A percentile compares a stretch with the other conserved stretches of the same genome.
Evolutionary conservation across 345 rosid species (phyloP).

Genomic region (Arabidopsis thaliana): TAIR10.1 NC_003070.9:6149001-6149500

Average conservation of each 20-base stretch:
- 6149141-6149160: background rate
- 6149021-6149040: background rate
- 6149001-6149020: background rate
- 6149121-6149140: slow-evolving; percentile 38
- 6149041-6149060: background rate
- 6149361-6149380: slow-evolving; percentile 21
- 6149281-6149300: slow-evolving; percentile 9
- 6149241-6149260: background rate
- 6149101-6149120: slow-evolving; percentile 36
- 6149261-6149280: slow-evolving; percentile 19
- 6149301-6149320: background rate
- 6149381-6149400: slow-evolving; percentile 34
- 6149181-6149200: slow-evolving; percentile 15
- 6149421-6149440: slow-evolving; percentile 34
- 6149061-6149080: background rate
- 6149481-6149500: slow-evolving; percentile 46
- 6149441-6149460: slow-evolving; percentile 21
- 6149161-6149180: background rate
- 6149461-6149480: slow-evolving; percentile 42
- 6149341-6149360: slow-evolving; percentile 27
- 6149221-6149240: background rate
- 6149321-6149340: slow-evolving; percentile 24
- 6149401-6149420: slow-evolving; percentile 13
- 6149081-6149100: background rate
- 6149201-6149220: too few relatives aligned